phyloP scores from a whole-genome alignment of 2,329 filamentous ascomycete species.

The Juglanconis juglandina region DNA sequence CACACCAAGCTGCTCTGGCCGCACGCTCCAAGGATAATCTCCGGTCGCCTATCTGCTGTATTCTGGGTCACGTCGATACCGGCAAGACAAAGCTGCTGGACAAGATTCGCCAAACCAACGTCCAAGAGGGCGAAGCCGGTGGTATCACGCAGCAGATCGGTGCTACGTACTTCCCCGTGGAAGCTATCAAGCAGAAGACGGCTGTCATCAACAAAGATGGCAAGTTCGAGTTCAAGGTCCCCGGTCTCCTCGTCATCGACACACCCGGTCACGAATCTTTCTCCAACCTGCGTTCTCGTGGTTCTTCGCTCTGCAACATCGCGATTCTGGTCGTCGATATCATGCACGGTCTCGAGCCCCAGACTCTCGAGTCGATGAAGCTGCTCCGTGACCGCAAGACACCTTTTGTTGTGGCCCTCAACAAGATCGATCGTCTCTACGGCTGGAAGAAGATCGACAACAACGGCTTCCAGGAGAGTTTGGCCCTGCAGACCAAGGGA shows the following conservation, averaged over 20 bases:
- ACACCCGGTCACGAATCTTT: conserved; percentile 99
- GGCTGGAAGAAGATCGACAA: conserved; percentile 99
- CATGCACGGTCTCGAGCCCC: conserved; percentile 97
- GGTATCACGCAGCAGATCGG: conserved; percentile 99
- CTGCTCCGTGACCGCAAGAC: conserved; percentile 90
- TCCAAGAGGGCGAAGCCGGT: conserved; percentile 97
- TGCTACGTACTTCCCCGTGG: conserved; percentile 97
- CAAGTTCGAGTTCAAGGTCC: conserved; percentile 93
- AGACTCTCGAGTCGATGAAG: conserved; percentile 96
- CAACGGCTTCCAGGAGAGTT: conserved; percentile 93
- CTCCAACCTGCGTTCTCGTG: conserved; percentile 93
- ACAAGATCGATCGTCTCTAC: conserved; percentile 99
- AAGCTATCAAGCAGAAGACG: conserved; percentile 89
- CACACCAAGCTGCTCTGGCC: conserved; percentile 86
- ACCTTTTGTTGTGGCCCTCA: conserved; percentile 96
- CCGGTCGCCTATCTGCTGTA: conserved; percentile 98
- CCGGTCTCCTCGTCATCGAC: conserved; percentile 93
- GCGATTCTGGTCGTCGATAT: conserved; percentile 98
- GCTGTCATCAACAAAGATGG: conserved; percentile 88
- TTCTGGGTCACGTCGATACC: conserved; percentile 99
- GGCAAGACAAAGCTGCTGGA: conserved; percentile 99
- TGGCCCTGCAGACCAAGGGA: conserved; percentile 84
- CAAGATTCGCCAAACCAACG: conserved; percentile 97
- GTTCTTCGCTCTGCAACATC: conserved; percentile 98
- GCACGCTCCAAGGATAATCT: conserved; percentile 91